Evolutionary conservation across 495 filamentous ascomycete genomes (phyloP), one percentile per base, ranked within the genome.

Genomic region (Aspergillus hancockii): DNA sequence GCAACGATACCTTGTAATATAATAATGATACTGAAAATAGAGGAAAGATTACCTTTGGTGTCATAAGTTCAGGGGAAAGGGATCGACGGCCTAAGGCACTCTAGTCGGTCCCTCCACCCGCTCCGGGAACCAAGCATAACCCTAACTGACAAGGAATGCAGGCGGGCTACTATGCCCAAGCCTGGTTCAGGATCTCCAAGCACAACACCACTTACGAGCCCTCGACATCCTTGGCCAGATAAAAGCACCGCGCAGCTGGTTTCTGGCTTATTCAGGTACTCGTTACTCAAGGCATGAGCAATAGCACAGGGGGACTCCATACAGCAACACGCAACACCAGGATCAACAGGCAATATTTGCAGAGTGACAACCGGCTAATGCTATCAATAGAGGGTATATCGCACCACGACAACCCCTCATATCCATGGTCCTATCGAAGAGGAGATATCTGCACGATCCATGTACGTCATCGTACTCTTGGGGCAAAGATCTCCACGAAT

Each of bases 1-100:
- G 40, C 54, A 56, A 47, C 30, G 54, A 56, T 56, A 49, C 41
- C 54, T 30, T 56, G 54, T 56, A 56, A 49, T 56, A 52, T 41
- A 41, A 41, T 41, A 41, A 41, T 14, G 38, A 41, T 18, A 41
- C 16, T 41, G 3, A n/a, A 41, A 6, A n/a, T 41, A 41, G n/a
- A 41, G 16, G 16, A 7, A 18, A 41, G 2, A 18, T 16, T 3
- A 6, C 5, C 16, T n/a, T 6, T 3, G 12, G 38, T 16, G 12
- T 13, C 34, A 3, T 10, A 32, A 32, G 30, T 10, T 32, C 30
- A 32, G n/a, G n/a, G n/a, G n/a, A n/a, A n/a, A n/a, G n/a, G n/a
- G n/a, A n/a, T n/a, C 25, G 25, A 7, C 25, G 25, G 3, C 25
- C 34, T 14, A 9, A 36, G 4, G 34, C 34, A 36, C 34, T 36